Conservation (phyloP, 441 rosid species). For the Populus hybrid region DNA sequence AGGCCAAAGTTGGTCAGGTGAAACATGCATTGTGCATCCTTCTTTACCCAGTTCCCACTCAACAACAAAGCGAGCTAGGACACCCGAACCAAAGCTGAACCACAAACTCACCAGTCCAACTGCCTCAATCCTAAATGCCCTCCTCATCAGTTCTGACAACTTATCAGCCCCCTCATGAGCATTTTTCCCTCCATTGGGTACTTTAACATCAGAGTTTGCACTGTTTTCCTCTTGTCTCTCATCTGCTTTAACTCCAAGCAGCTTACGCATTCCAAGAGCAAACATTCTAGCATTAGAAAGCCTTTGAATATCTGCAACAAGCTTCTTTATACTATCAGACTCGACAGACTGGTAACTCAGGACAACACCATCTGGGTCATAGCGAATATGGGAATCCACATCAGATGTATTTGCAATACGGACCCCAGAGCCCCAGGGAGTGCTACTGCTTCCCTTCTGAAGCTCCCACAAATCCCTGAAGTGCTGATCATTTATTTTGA, state of each 20-base stretch:
- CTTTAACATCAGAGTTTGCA: slow-evolving; percentile 50
- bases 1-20: slow-evolving; percentile 99
- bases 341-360: slow-evolving; percentile 92
- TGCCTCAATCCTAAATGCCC: slow-evolving; percentile 90
- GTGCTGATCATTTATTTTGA: slow-evolving; percentile 92
- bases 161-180: slow-evolving; percentile 65
- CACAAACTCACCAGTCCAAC: slow-evolving; percentile 95
- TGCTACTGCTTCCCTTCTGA: slow-evolving; percentile 75
- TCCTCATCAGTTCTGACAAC: slow-evolving; percentile 78
- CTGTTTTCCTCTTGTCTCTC: slow-evolving; percentile 67
- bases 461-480: slow-evolving; percentile 98
- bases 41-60: slow-evolving; percentile 99
- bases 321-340: slow-evolving; percentile 84
- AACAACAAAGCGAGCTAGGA: slow-evolving; percentile 92
- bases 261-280: slow-evolving; percentile 89
- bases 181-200: slow-evolving; percentile 58
- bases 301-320: slow-evolving; percentile 90
- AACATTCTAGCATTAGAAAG: slow-evolving; percentile 97
- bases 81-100: slow-evolving; percentile 94
- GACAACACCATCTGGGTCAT: slow-evolving; percentile 96
- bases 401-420: slow-evolving; percentile 96
- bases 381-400: slow-evolving; percentile 88
- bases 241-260: slow-evolving; percentile 87
- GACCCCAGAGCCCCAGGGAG: slow-evolving; percentile 94
- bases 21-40: slow-evolving; percentile 99